phyloP scores from a whole-genome alignment of 805 yeast genomes.

The Saccharomycopsis sp. region DNA sequence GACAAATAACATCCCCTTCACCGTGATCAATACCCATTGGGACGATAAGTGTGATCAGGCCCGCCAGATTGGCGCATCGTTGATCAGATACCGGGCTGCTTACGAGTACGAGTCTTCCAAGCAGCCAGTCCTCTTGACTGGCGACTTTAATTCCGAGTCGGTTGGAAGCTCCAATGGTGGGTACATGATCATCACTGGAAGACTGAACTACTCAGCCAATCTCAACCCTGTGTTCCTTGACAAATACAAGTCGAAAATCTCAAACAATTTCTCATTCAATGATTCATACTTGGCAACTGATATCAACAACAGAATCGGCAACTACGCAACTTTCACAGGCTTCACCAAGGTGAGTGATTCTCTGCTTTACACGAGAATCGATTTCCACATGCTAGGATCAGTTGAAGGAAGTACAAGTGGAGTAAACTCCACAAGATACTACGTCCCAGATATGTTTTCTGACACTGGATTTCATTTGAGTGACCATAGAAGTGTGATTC shows the following conservation, averaged over 20 bases:
- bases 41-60: conserved; percentile 34
- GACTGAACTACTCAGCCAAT: conserved; percentile 8
- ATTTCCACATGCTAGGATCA: conserved; percentile 31
- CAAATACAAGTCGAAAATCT: conserved; percentile 21
- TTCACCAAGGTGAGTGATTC: conserved; percentile 26
- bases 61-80: conserved; percentile 29
- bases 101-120: conserved; percentile 30
- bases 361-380: conserved; percentile 29
- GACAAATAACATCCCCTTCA: conserved; percentile 24
- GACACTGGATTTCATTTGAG: conserved; percentile 12
- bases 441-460: conserved; percentile 11
- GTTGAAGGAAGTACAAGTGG: conserved; percentile 21
- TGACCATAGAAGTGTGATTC: conserved; percentile 12
- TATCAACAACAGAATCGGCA: conserved; percentile 27
- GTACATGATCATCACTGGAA: conserved; percentile 27
- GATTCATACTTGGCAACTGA: conserved; percentile 26
- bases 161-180: conserved; percentile 26
- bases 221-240: conserved; percentile 23
- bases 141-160: conserved; percentile 38
- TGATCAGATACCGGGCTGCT: conserved; percentile 29
- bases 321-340: conserved; percentile 34
- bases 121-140: conserved; percentile 33
- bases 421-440: conserved; percentile 13
- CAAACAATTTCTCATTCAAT: conserved; percentile 24
- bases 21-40: conserved; percentile 34